Evolutionary conservation across 768 basidiomycete genomes (phyloP).

Genomic region (Russula sp.): DNA sequence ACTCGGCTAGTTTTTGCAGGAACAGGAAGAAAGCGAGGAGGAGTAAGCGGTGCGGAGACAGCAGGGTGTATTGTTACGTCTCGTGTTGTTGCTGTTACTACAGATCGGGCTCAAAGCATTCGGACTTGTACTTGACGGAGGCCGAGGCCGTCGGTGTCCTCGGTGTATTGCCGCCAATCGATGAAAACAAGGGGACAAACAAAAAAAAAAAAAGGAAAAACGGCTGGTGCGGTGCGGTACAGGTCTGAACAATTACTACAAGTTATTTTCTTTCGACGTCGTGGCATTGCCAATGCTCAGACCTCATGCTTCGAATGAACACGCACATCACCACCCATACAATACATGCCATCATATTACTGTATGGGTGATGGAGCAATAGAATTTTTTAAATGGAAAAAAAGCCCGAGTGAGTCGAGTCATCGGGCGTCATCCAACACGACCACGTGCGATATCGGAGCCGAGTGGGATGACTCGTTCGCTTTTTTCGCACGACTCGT

Average conservation of each 20-base stretch:
- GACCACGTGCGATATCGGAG: slow-evolving; percentile 1
- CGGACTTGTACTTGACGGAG: neutral
- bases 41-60: slow-evolving; percentile 43
- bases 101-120: slow-evolving; percentile 3
- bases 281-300: too few species aligned
- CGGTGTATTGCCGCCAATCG: slow-evolving; percentile 1
- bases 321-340: too few species aligned
- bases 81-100: neutral
- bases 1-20: slow-evolving; percentile 69
- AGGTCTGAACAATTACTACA: neutral
- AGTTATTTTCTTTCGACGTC: neutral
- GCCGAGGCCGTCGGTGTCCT: neutral
- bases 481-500: neutral
- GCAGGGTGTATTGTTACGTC: slow-evolving; percentile 13
- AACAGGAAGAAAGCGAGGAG: slow-evolving; percentile 76
- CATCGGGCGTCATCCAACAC: neutral
- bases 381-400: too few species aligned
- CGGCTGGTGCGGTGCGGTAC: neutral
- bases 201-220: neutral
- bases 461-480: slow-evolving; percentile 4
- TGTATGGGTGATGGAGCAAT: too few species aligned
- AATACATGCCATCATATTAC: too few species aligned
- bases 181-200: neutral
- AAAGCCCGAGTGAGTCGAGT: neutral
- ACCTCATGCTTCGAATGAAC: neutral